Evolutionary conservation across 1,284 basidiomycete species (phyloP), one percentile per base, ranked within the genome.

Genomic region (Ceratorhiza oryzae-sativae): DNA sequence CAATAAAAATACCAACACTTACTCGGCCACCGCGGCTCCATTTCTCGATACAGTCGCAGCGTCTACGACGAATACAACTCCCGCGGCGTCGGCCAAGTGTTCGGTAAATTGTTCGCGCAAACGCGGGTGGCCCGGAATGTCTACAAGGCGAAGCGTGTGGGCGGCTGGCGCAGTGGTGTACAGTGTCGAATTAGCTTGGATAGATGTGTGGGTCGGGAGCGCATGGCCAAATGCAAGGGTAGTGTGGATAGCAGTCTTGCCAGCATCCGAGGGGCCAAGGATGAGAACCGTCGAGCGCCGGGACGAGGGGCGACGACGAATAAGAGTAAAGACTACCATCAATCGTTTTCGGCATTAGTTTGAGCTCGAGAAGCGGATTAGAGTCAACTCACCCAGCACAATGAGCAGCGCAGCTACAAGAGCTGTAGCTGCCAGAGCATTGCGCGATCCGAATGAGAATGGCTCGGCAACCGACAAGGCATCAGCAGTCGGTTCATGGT

Each of bases 61-160:
- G 78, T 93, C 92, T 1, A 92, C 89, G 1, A 92, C 88, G 76
- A 93, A 93, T 4, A 85, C 87, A 25, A 93, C 79, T 1, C 83
- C 87, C 75, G 87, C 88, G 1, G 90, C 85, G 55, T 87, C 83
- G 8, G 81, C 73, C 45, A 93, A 78, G 75, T 89, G 80, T 39
- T 92, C 89, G 60, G 80, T 82, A 78, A 91, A 90, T 76, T 91
- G 89, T 75, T 86, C 85, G 30, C 91, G 81, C 65, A 93, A 85
- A 48, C 91, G 86, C 15, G 91, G 89, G 78, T 93, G 91, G 9
- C 91, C 91, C 3, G 91, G 91, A 42, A 93, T 80, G 78, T 93
- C 91, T 20, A 92, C 81, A 13, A 91, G 79, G 45, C 83, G 83
- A 48, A 90, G 76, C 15, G 80, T 78, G 73, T 84, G 80, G 55